Base-by-base conservation (phyloP, 805 yeast genomes). In the Saccharomycopsis capsularis region DNA sequence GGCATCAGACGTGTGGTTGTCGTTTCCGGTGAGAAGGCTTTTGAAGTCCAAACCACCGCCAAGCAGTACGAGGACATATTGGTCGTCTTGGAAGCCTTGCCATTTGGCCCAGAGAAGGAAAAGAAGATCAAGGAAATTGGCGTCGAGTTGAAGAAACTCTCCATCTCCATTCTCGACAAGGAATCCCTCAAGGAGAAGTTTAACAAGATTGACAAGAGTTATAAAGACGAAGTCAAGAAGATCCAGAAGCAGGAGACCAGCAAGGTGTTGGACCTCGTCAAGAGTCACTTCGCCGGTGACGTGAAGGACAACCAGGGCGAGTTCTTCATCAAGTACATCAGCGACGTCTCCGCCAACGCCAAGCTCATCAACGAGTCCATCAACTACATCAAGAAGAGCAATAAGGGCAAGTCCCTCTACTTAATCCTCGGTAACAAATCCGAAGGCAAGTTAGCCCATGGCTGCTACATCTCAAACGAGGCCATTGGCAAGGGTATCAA, bases 1-100 rank as follows among this genome's bases (percentile, higher is more conserved):
- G 99, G 99, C 69, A 88, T 89, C 55, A 82, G 99, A 71, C 87
- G 99, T 75, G 85, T 93, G 64, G 96, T 93, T 50, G 98, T 96
- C 24, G 96, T 93, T 46, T 85, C 97, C 16, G 98, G 98, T 42
- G 72, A 78, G 46, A 95, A 81, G 56, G 98, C 99, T 15, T 81
- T 78, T 59, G 91, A 81, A 59, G 97, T 89, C 46, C 96, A 93
- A 74, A 76, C 86, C 64, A 64, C 83, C 56, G 96, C 97, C 46
- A 60, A 63, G 25, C 91, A 83, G 51, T 91, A 82, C 62, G 81
- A 74, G 30, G 71, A 69, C 42, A 73, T 76, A 44, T 74, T 93
- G 53, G 76, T 69, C 41, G 72, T 72, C 38, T 79, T 85, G 45
- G 81, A 73, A 47, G 70, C 72, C 50, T 67, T 87, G 68, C 78